These are phyloP conservation scores for Gyromitra esculenta DNA, from an alignment of 2,329 filamentous ascomycete genomes.

Conservation along the genomic window DNA sequence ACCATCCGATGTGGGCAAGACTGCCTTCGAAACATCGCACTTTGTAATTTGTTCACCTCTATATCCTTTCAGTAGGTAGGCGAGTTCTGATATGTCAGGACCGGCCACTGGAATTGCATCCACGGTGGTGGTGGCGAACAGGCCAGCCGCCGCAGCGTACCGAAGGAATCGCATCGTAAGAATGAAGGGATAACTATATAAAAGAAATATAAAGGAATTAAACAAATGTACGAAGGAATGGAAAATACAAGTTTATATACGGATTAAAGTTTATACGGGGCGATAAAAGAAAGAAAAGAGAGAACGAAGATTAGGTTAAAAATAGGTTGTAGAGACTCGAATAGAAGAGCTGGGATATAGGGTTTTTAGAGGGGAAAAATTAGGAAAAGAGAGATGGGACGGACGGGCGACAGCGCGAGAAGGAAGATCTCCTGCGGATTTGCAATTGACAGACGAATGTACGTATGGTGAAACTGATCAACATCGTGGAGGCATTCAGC, in stretches of 20 bases:
- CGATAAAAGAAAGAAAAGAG: neutral
- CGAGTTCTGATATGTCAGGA: constrained; percentile 20
- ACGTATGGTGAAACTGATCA: constrained; percentile 41
- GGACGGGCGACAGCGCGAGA: neutral
- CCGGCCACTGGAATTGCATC: constrained; percentile 27
- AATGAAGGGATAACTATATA: constrained; percentile 7
- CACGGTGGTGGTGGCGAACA: constrained; percentile 17
- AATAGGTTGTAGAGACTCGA: neutral
- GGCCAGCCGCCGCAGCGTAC: constrained; percentile 2
- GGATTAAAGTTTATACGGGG: constrained; percentile 11
- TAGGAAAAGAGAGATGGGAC: neutral
- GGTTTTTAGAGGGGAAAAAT: neutral
- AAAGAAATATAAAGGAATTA: neutral
- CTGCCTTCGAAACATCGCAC: constrained; percentile 41
- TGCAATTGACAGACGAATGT: constrained; percentile 5
- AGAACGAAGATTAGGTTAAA: constrained; percentile 8
- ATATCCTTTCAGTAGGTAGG: constrained; percentile 14
- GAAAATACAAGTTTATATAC: constrained; percentile 2
- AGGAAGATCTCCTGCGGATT: constrained; percentile 38
- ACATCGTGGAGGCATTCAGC: constrained; percentile 12
- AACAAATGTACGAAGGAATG: constrained; percentile 6
- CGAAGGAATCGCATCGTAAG: constrained; percentile 22
- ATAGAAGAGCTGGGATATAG: neutral
- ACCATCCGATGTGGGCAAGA: constrained; percentile 44
- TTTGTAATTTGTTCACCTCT: constrained; percentile 15